Evolutionary conservation across 805 yeast genomes (phyloP).

Genomic region (Starmerella apicola): DNA sequence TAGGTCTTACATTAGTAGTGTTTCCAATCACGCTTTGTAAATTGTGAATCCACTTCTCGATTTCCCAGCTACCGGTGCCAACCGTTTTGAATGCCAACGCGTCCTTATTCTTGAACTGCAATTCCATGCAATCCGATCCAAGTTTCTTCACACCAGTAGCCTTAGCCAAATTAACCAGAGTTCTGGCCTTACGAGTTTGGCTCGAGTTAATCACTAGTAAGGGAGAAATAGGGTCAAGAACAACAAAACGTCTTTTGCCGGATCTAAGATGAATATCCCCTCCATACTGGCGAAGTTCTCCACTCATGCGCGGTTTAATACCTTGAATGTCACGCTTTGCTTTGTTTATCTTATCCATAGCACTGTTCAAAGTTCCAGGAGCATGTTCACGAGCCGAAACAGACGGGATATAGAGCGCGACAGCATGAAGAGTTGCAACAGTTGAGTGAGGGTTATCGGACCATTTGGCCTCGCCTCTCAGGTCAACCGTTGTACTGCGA

Average conservation of each 20-base stretch:
- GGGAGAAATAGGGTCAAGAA: constrained; percentile 44
- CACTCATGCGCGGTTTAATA: constrained; percentile 33
- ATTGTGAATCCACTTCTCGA: constrained; percentile 43
- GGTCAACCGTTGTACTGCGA: constrained; percentile 31
- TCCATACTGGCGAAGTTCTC: constrained; percentile 76
- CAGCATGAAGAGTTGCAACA: constrained; percentile 35
- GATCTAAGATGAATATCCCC: constrained; percentile 56
- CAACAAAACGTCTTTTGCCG: constrained; percentile 65
- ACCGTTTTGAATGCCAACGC: constrained; percentile 46
- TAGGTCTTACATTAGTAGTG: constrained; percentile 7
- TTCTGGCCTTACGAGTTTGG: constrained; percentile 51
- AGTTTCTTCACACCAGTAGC: constrained; percentile 40
- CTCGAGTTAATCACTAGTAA: constrained; percentile 69
- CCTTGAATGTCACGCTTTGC: constrained; percentile 26
- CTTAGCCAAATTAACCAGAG: constrained; percentile 62
- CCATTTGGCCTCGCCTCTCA: constrained; percentile 14
- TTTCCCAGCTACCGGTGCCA: constrained; percentile 49
- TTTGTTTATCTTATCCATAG: constrained; percentile 20
- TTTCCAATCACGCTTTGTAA: constrained; percentile 6
- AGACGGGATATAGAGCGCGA: constrained; percentile 50
- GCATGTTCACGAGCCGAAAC: constrained; percentile 37
- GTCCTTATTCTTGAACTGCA: constrained; percentile 55
- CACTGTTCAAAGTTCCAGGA: constrained; percentile 45
- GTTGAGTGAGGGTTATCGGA: not conserved
- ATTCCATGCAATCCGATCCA: constrained; percentile 20